Evolutionary conservation across 1,284 basidiomycete species (phyloP).

Genomic region (Cutaneotrichosporon cutaneum): DNA sequence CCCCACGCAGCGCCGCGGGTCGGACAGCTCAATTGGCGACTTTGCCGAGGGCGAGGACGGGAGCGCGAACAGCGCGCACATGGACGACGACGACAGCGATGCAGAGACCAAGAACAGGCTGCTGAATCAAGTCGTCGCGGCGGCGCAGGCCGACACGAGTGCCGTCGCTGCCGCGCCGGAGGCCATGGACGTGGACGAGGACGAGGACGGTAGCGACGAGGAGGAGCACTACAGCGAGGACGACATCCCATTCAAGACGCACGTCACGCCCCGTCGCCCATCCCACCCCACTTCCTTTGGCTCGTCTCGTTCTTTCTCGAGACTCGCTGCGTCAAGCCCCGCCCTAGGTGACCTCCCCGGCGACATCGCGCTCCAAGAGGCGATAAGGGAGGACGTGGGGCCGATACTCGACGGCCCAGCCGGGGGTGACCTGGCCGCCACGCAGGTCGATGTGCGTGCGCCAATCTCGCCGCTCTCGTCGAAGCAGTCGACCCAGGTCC

Average conservation of each 20-base stretch:
- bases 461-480: neutral
- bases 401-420: neutral
- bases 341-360: slow-evolving; percentile 13
- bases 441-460: slow-evolving; percentile 7
- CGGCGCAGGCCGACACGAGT: neutral
- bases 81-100: slow-evolving; percentile 26
- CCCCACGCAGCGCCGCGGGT: slow-evolving; percentile 20
- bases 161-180: neutral
- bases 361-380: slow-evolving; percentile 23
- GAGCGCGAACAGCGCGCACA: slow-evolving; percentile 1
- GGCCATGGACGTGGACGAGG: slow-evolving; percentile 16
- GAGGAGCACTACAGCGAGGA: slow-evolving; percentile 6
- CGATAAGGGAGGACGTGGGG: slow-evolving; percentile 20
- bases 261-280: neutral
- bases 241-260: slow-evolving; percentile 1
- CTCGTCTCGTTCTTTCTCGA: slow-evolving; percentile 12
- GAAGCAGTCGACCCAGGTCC: neutral
- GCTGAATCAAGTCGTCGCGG: slow-evolving; percentile 8
- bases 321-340: slow-evolving; percentile 10
- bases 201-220: slow-evolving; percentile 5
- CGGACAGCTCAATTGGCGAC: slow-evolving; percentile 42
- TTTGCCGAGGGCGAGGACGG: slow-evolving; percentile 25
- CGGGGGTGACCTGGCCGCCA: slow-evolving; percentile 6
- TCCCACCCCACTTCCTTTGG: neutral
- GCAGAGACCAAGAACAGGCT: neutral